Base-by-base conservation (phyloP, 768 basidiomycete genomes). In the Fibroporia radiculosa region DNA sequence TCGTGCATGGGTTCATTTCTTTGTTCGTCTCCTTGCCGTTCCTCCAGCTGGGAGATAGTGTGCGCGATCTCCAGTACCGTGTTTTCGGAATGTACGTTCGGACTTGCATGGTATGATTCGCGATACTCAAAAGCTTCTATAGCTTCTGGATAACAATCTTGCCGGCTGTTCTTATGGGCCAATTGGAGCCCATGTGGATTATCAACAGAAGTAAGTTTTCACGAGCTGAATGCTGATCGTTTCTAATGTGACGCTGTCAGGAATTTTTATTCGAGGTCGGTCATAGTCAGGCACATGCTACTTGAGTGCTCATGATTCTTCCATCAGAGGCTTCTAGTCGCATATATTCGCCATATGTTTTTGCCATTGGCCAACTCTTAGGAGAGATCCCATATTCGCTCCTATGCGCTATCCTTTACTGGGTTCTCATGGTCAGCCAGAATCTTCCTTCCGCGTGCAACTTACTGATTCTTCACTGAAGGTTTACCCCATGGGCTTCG, bases 331-430 rank as follows among this genome's bases (percentile, higher is more conserved):
- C 85, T 0, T 85, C 82, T 2, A 86, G 84, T 64, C 77, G 84
- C 48, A 92, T 93, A 56, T 93, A 93, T 63, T 85, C 82, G 0
- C 82, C 87, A 0, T 81, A 80, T 46, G 86, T 90, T 18, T 93
- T 93, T 58, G 84, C 89, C 24, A 73, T 88, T 26, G 79, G 82
- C 2, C 91, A 93, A 57, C 69, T 93, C 20, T 58, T 87, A 12
- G 82, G 88, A 33, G 90, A 95, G 62, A 73, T 86, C 44, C 91
- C 89, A 0, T 85, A 82, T 62, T 81, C 75, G 38, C 58, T 84
- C 25, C 56, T 86, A 12, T 90, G 86, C 52, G 82, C 74, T 10
- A 56, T 78, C 40, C 70, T 81, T 0, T 93, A 91, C 64, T 93
- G 82, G 84, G 72, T 72, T 19, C 61, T 84, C 18, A 81, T 82